A percentile compares a stretch with the other conserved stretches of the same genome.
Conservation (phyloP, 1,139 yeast species). For the Saccharomyces hybrid region DNA sequence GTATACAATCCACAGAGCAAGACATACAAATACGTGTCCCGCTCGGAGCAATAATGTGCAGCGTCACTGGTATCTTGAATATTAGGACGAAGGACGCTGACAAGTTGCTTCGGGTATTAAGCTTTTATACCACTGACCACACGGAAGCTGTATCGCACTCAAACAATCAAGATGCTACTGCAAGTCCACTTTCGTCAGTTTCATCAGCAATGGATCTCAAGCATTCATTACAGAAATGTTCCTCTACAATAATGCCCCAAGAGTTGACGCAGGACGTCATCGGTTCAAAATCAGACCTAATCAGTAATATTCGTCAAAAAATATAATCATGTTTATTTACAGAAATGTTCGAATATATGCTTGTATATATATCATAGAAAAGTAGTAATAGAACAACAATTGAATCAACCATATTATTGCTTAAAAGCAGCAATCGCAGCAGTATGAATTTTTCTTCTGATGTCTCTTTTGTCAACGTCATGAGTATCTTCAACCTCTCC, state of each 20-base stretch:
- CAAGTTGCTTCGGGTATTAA: neutral
- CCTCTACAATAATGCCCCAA: neutral
- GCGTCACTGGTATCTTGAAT: neutral
- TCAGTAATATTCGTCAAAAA: neutral
- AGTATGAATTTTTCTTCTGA: slow-evolving; percentile 72
- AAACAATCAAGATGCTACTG: neutral
- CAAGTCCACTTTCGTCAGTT: neutral
- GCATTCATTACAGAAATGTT: neutral
- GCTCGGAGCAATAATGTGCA: neutral
- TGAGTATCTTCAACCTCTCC: slow-evolving; percentile 99
- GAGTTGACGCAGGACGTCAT: neutral
- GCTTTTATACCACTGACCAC: neutral
- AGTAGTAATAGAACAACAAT: neutral
- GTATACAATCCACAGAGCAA: slow-evolving; percentile 27
- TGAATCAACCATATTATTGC: slow-evolving; percentile 2
- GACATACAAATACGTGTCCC: slow-evolving; percentile 31
- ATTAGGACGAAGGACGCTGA: neutral
- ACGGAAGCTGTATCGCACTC: neutral
- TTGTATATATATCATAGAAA: neutral
- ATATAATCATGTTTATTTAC: neutral
- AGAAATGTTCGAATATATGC: neutral
- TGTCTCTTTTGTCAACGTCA: slow-evolving; percentile 87
- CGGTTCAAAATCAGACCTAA: neutral
- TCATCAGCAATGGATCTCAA: neutral
- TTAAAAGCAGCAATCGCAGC: slow-evolving; percentile 59